These are phyloP conservation scores for Cenchrus purpureus DNA, from an alignment of 176 grass and related monocot species.

Conservation along the genomic window DNA sequence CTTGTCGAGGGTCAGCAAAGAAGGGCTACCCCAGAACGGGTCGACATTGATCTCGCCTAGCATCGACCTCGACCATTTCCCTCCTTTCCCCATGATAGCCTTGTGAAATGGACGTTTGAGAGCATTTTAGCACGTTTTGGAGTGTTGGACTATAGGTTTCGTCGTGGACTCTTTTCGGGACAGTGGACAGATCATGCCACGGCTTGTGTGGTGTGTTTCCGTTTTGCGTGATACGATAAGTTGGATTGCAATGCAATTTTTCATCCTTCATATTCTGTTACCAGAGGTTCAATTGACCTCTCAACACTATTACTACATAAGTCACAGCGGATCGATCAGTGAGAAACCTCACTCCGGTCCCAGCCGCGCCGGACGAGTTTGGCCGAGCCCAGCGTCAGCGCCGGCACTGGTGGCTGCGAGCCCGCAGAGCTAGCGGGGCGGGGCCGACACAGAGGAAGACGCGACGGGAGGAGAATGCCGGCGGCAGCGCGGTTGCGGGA, in stretches of 20 bases:
- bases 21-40: neutral
- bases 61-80: neutral
- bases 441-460: no score
- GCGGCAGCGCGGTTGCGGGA: no score
- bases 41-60: slow-evolving; percentile 54
- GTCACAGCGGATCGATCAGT: no score
- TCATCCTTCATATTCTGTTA: neutral
- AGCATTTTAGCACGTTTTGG: neutral
- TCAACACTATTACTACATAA: neutral
- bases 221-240: neutral
- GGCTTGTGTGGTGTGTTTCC: neutral
- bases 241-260: neutral
- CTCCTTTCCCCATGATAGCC: neutral
- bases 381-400: no score
- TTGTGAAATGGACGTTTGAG: neutral
- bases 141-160: neutral
- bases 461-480: no score
- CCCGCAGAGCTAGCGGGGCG: no score
- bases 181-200: neutral
- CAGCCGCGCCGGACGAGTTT: no score
- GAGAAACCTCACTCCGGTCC: no score
- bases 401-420: no score
- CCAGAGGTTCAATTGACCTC: neutral
- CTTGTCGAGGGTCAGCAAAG: slow-evolving; percentile 34
- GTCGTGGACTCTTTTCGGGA: neutral